Evolutionary conservation across 139 green algal species (phyloP), one percentile per base, ranked within the genome.

Genomic region (Desmodesmus armatus): DNA sequence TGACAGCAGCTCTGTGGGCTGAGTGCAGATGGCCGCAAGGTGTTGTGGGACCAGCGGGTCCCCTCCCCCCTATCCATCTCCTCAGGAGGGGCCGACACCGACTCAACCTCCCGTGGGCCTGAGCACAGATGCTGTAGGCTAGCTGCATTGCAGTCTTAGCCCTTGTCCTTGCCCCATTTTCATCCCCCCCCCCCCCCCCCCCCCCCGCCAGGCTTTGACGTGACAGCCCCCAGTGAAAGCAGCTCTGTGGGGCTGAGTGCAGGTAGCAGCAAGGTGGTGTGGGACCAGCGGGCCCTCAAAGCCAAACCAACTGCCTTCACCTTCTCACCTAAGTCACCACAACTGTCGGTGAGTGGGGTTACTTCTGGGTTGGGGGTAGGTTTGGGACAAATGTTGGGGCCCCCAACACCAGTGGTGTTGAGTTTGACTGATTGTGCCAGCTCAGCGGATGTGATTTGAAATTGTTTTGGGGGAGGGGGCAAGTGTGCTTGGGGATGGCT

Each of bases 321-420:
- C 39, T 84, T 84, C 40, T 62, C 60, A 2, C 78, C 78, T 41
- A 60, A 84, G 9, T 37, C 55, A 3, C 78, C 78, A 2, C 78
- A 84, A 41, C 78, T 84, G 39, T 69, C 58, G 21, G 78, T 84
- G 40, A 75, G 78, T 60, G 35, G 0, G 2, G 43, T 29, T 47
- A 37, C 7, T 1, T 37, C 40, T 15, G 3, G 31, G 9, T 23
- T 63, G 71, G n/a, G n/a, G n/a, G n/a, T n/a, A n/a, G n/a, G n/a
- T n/a, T n/a, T n/a, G n/a, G n/a, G n/a, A n/a, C n/a, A n/a, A n/a
- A n/a, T 23, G 13, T 65, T 51, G 53, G 4, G 4, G 47, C 44
- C 9, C n/a, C 49, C 31, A 35, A 11, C 6, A 15, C 67, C 27
- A 17, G 25, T 49, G 25, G 3, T 62, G 40, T 23, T n/a, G 3